Conservation (phyloP, 129 eudicot genomes). For the Flaveria sonorensis region DNA sequence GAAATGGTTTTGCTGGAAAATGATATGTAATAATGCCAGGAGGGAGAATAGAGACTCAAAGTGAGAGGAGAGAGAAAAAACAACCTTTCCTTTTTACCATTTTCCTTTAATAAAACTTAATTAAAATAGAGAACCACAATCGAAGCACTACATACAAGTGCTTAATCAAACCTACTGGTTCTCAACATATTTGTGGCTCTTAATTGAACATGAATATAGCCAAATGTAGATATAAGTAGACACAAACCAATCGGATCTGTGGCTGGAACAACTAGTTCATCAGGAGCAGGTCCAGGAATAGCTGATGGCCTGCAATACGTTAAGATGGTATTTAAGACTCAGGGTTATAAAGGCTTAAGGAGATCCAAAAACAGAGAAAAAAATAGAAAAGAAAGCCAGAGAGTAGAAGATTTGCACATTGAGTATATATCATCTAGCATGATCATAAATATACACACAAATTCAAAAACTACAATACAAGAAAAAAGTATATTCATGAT, state of each 20-base stretch:
- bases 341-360: constrained; percentile 6
- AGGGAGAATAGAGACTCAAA: not conserved
- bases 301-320: constrained; percentile 74
- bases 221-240: not conserved
- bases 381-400: not conserved
- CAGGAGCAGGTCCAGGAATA: constrained; percentile 98
- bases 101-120: not conserved
- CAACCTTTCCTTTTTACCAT: not conserved
- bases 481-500: not conserved
- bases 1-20: not conserved
- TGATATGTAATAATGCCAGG: not conserved
- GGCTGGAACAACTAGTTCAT: constrained; percentile 82
- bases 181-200: not conserved
- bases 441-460: not conserved
- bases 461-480: not conserved
- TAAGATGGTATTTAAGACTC: constrained; percentile 19
- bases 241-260: constrained; percentile 85
- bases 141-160: not conserved
- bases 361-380: not conserved
- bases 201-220: not conserved
- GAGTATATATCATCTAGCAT: not conserved
- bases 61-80: not conserved
- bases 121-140: not conserved
- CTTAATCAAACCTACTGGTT: not conserved
- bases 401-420: constrained; percentile 12